Evolutionary conservation across 768 basidiomycete genomes (phyloP).

Genomic region (Suillus ampliporus): DNA sequence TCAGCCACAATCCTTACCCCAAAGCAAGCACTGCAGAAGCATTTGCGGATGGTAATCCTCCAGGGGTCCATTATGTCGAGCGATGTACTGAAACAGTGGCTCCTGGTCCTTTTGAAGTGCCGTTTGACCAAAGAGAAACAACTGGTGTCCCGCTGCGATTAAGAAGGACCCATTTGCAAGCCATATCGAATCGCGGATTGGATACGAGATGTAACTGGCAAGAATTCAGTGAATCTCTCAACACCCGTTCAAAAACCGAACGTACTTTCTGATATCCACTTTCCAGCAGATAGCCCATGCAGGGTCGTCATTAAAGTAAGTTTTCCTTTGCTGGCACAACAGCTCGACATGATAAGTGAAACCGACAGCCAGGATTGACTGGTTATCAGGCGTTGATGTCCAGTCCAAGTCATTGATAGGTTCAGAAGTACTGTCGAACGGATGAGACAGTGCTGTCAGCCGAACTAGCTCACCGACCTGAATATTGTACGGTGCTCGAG

Average conservation of each 20-base stretch:
- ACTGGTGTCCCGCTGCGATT: slow-evolving; percentile 81
- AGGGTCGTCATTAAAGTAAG: slow-evolving; percentile 83
- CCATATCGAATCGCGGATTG: slow-evolving; percentile 93
- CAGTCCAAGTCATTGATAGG: slow-evolving; percentile 86
- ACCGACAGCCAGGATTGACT: slow-evolving; percentile 91
- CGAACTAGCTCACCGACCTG: slow-evolving; percentile 48
- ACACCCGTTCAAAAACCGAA: slow-evolving; percentile 13
- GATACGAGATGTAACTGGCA: slow-evolving; percentile 71
- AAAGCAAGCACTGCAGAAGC: slow-evolving; percentile 88
- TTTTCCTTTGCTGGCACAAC: slow-evolving; percentile 93
- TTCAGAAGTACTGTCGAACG: slow-evolving; percentile 44
- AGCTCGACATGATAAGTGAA: slow-evolving; percentile 80
- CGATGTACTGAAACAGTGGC: slow-evolving; percentile 79
- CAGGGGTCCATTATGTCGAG: slow-evolving; percentile 82
- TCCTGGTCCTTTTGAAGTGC: slow-evolving; percentile 24
- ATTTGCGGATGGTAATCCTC: slow-evolving; percentile 94
- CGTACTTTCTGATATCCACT: slow-evolving; percentile 73
- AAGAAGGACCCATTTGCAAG: slow-evolving; percentile 82
- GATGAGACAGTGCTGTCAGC: slow-evolving; percentile 8
- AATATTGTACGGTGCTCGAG: slow-evolving; percentile 74
- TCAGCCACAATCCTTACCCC: slow-evolving; percentile 62
- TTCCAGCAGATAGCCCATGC: slow-evolving; percentile 78
- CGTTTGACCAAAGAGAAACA: slow-evolving; percentile 76
- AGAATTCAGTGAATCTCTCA: slow-evolving; percentile 9
- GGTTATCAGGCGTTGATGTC: slow-evolving; percentile 88